phyloP scores from a whole-genome alignment of 768 basidiomycete species.

The Krasilnikovozyma curviuscula region DNA sequence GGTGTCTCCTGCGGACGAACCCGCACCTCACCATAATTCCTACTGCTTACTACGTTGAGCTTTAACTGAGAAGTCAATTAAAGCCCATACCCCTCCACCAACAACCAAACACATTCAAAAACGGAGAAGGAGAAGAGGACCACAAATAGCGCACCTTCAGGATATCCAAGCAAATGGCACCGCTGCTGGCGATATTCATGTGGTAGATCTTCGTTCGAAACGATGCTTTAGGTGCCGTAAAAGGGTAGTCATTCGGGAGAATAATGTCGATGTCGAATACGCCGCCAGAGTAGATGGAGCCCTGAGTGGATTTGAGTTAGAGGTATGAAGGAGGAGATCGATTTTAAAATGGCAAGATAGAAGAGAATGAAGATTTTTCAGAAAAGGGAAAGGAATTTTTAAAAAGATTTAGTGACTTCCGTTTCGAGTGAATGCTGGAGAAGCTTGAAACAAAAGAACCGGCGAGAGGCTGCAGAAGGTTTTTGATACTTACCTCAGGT shows the following conservation, averaged over 20 bases:
- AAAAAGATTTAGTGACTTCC: neutral
- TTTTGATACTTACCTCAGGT: neutral
- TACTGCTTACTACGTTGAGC: no score
- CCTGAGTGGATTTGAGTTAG: neutral
- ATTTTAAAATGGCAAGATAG: no score
- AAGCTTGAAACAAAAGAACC: no score
- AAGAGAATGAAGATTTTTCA: no score
- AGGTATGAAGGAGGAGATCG: neutral
- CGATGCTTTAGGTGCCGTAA: constrained; percentile 12
- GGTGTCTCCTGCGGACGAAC: no score
- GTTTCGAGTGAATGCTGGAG: neutral
- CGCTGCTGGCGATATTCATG: constrained; percentile 39
- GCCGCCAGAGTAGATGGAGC: constrained; percentile 8
- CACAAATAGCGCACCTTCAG: no score
- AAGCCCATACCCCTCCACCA: no score
- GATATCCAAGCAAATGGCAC: constrained; percentile 65
- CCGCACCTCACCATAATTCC: no score
- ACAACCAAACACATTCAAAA: no score
- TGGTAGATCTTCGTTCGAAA: constrained; percentile 22
- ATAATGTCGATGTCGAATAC: constrained; percentile 35
- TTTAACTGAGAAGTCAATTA: no score
- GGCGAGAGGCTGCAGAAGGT: neutral
- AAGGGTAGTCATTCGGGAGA: constrained; percentile 54
- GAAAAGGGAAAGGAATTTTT: no score
- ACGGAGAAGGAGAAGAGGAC: no score